Conservation (phyloP, 1,284 basidiomycete genomes). For the Malassezia pachydermatis region DNA sequence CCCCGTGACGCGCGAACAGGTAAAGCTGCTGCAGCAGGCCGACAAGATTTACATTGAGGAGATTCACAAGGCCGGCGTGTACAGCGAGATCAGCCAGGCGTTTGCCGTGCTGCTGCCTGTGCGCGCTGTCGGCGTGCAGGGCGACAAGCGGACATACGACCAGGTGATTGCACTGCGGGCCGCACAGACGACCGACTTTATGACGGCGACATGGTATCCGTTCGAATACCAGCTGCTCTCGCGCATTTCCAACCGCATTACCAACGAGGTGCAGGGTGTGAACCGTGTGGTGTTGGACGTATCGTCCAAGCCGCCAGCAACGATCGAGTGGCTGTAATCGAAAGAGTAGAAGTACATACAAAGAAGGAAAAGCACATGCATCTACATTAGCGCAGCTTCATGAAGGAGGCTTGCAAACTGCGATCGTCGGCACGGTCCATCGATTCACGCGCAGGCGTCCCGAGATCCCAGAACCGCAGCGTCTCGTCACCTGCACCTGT, state of each 20-base stretch:
- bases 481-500: constrained; percentile 98
- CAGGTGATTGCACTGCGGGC: constrained; percentile 57
- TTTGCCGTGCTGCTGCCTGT: constrained; percentile 96
- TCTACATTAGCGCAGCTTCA: constrained; percentile 33
- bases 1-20: constrained; percentile 82
- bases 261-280: constrained; percentile 88
- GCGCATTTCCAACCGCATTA: constrained; percentile 89
- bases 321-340: constrained; percentile 50
- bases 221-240: constrained; percentile 87
- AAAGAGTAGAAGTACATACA: too few relatives aligned
- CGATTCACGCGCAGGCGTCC: constrained; percentile 28
- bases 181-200: constrained; percentile 46
- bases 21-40: constrained; percentile 84
- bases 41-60: constrained; percentile 97
- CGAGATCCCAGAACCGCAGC: constrained; percentile 66
- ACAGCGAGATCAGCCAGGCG: constrained; percentile 90
- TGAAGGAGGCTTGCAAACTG: constrained; percentile 36
- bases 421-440: constrained; percentile 26
- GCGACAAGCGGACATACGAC: constrained; percentile 91
- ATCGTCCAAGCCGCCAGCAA: constrained; percentile 89
- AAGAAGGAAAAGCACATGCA: neutral
- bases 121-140: constrained; percentile 93
- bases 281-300: constrained; percentile 59
- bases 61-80: constrained; percentile 80
- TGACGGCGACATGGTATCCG: constrained; percentile 54